Base-by-base conservation (phyloP, 371 early-diverging fungal species). In the Actinomortierella wolfii region DNA sequence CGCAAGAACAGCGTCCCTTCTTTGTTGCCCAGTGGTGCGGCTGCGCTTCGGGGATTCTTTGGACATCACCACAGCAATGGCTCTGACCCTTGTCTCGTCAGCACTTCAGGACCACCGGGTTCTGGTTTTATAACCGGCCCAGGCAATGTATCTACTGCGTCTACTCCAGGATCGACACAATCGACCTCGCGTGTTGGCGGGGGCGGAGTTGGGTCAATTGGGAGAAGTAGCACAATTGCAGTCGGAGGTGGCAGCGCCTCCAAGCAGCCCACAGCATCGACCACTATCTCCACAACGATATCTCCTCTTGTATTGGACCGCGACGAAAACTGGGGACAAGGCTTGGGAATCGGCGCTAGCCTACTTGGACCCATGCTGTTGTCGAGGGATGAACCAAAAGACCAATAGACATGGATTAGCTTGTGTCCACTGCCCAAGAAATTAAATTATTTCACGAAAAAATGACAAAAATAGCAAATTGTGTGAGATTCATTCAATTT, bases 321-420 rank as follows among this genome's bases (percentile, higher is more conserved):
- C 15, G 56, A 64, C 28, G 71, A 54, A 13, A 65, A 71, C 42
- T 64, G 65, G 65, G 71, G 71, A 0, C 71, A 71, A 23, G 70
- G 70, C 8, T 41, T 70, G 28, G 59, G 56, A 51, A 53, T 70
- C 57, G 70, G 64, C 2, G 52, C 65, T 0, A 34, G 34, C 11
- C 47, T 70, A 47, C 15, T 70, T 18, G 70, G 61, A 57, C 71
- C 71, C 5, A 64, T 54, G 61, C 48, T 64, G 24, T 50, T 40
- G 54, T 23, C 40, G 17, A 41, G 7, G 40, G 25, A 47, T 11
- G 47, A 47, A 8, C 47, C 34, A 34, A 34, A 34, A 11, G 34
- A 34, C 34, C n/a, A n/a, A n/a, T n/a, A n/a, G n/a, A n/a, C n/a
- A n/a, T n/a, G n/a, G n/a, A n/a, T n/a, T n/a, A n/a, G n/a, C n/a